These are phyloP conservation scores for Penicillium arizonense DNA, from an alignment of 495 filamentous ascomycete genomes.

Conservation along the genomic window DNA sequence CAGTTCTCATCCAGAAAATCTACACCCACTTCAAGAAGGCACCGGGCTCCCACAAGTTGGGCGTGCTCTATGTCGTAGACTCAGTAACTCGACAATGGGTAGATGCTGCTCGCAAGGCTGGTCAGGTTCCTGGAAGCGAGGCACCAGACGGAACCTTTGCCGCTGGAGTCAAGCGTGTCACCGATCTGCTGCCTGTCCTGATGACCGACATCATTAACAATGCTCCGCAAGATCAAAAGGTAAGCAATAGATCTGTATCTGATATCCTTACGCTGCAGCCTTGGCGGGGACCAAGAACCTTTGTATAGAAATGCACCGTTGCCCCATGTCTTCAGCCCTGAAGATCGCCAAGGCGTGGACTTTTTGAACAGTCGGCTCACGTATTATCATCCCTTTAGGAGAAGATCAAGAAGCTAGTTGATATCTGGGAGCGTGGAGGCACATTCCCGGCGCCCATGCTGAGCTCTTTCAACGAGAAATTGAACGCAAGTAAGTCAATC, in stretches of 20 bases:
- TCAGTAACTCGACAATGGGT: constrained; percentile 98
- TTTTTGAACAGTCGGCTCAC: constrained; percentile 41
- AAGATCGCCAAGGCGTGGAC: constrained; percentile 10
- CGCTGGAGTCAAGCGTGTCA: constrained; percentile 95
- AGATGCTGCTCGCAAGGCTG: constrained; percentile 84
- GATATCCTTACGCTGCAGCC: background rate
- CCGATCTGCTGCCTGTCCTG: constrained; percentile 84
- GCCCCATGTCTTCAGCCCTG: constrained; percentile 15
- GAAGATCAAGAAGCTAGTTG: constrained; percentile 92
- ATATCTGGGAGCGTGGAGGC: constrained; percentile 95
- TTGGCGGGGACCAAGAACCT: background rate
- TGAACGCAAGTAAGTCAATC: constrained; percentile 65
- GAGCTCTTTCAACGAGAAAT: constrained; percentile 78
- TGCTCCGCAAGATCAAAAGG: constrained; percentile 95
- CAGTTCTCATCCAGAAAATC: constrained; percentile 91
- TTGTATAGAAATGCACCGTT: constrained; percentile 5
- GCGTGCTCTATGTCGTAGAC: constrained; percentile 99
- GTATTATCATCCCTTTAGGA: constrained; percentile 63
- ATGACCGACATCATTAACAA: constrained; percentile 94
- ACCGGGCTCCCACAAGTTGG: constrained; percentile 92
- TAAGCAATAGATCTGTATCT: constrained; percentile 62
- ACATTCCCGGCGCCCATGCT: constrained; percentile 87
- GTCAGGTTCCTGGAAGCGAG: constrained; percentile 72
- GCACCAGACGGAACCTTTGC: constrained; percentile 89
- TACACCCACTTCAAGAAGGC: constrained; percentile 97